Evolutionary conservation across 768 basidiomycete genomes (phyloP).

Genomic region (Phylloporus arenicola): DNA sequence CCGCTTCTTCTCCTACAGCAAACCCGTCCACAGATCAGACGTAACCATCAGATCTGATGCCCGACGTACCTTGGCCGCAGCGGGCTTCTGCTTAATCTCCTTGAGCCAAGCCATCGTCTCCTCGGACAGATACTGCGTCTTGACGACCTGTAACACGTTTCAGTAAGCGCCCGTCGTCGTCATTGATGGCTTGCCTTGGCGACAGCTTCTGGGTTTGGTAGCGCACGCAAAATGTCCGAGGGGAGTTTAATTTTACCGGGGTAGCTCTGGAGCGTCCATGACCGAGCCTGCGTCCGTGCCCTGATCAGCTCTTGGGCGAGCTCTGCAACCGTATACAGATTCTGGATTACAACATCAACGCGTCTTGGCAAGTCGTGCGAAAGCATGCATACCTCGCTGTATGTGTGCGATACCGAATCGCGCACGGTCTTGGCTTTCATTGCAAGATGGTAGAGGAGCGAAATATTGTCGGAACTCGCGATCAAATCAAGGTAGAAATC

Average conservation of each 20-base stretch:
- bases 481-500: conserved; percentile 82
- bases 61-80: conserved; percentile 26
- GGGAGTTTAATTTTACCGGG: conserved; percentile 80
- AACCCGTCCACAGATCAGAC: conserved; percentile 2
- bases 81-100: conserved; percentile 40
- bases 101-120: conserved; percentile 53
- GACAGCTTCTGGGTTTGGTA: conserved; percentile 61
- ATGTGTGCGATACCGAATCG: conserved; percentile 62
- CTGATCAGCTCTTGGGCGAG: conserved; percentile 86
- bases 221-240: conserved; percentile 68
- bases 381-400: conserved; percentile 55
- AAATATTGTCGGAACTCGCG: conserved; percentile 73
- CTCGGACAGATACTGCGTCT: conserved; percentile 63
- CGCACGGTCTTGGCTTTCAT: conserved; percentile 81
- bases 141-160: conserved; percentile 48
- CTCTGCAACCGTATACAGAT: conserved; percentile 83
- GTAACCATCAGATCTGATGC: not conserved
- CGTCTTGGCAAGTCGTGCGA: not conserved
- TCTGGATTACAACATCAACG: conserved; percentile 40
- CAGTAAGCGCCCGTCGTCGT: not conserved
- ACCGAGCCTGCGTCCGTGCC: conserved; percentile 49
- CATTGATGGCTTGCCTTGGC: conserved; percentile 45
- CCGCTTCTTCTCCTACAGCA: conserved; percentile 34
- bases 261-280: conserved; percentile 75
- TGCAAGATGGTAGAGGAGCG: conserved; percentile 78